phyloP scores from a whole-genome alignment of 2,329 filamentous ascomycete genomes.

The Blastomyces emzantsi region DNA sequence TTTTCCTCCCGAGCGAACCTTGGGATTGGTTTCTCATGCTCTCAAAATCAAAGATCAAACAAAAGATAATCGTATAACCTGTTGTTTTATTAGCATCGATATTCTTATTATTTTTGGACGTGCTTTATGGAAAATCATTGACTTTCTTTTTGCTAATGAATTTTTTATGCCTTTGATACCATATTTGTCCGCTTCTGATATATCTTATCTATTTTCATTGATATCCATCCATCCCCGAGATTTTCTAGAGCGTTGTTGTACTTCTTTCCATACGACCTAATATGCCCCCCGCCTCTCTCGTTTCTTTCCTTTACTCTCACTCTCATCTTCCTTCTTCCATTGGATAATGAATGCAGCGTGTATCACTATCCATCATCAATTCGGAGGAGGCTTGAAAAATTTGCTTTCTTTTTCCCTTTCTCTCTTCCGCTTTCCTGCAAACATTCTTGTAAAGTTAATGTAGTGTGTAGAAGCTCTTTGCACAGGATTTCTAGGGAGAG shows the following conservation, averaged over 20 bases:
- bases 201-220: background rate
- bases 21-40: conserved; percentile 37
- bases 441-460: background rate
- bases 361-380: background rate
- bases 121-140: background rate
- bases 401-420: background rate
- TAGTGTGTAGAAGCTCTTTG: background rate
- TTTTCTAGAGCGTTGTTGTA: background rate
- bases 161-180: background rate
- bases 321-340: background rate
- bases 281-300: background rate
- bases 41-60: conserved; percentile 17
- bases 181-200: background rate
- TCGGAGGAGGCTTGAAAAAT: background rate
- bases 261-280: background rate
- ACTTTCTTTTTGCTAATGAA: background rate
- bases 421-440: background rate
- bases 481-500: background rate
- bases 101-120: background rate
- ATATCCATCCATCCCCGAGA: background rate
- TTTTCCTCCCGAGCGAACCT: conserved; percentile 35
- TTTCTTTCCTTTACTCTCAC: background rate
- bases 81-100: background rate
- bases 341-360: background rate
- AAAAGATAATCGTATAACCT: background rate